Percentiles rank a stretch among this genome's conserved stretches.
phyloP scores from a whole-genome alignment of 306 rosid species.

The Psophocarpus tetragonolobus region DNA sequence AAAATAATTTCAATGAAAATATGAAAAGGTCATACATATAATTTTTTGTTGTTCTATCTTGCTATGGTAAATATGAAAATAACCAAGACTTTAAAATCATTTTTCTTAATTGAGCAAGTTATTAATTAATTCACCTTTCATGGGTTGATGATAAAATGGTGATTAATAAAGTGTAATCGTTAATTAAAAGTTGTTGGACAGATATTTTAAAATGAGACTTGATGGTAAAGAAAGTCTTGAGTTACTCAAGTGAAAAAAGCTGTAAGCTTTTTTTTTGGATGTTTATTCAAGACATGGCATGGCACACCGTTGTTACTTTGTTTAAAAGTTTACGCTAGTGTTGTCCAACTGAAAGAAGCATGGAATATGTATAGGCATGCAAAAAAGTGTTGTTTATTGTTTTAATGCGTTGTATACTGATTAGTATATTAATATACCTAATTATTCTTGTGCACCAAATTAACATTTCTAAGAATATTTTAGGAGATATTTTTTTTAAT shows the following conservation, averaged over 20 bases:
- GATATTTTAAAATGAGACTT: background rate
- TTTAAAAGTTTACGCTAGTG: background rate
- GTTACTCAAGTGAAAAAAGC: background rate
- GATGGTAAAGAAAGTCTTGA: slow-evolving; percentile 5
- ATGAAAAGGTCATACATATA: background rate
- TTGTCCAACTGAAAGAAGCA: slow-evolving; percentile 1
- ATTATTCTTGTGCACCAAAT: background rate
- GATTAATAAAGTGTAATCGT: background rate
- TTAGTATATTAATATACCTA: background rate
- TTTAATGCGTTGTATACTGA: background rate
- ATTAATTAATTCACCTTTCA: background rate
- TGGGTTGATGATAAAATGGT: background rate
- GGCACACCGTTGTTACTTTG: background rate
- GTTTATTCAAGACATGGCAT: background rate
- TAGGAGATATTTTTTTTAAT: background rate
- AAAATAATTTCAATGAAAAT: background rate
- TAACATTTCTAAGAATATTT: background rate
- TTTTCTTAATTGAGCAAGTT: background rate
- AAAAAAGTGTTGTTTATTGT: background rate
- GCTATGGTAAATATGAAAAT: background rate
- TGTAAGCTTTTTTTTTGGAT: background rate
- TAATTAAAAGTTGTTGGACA: background rate
- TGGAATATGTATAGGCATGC: slow-evolving; percentile 5
- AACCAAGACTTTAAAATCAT: background rate
- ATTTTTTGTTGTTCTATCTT: background rate